A percentile compares a stretch with the other conserved stretches of the same genome.
These are phyloP conservation scores for Corymbia calophylla DNA, from an alignment of 441 rosid species.

Conservation along the genomic window DNA sequence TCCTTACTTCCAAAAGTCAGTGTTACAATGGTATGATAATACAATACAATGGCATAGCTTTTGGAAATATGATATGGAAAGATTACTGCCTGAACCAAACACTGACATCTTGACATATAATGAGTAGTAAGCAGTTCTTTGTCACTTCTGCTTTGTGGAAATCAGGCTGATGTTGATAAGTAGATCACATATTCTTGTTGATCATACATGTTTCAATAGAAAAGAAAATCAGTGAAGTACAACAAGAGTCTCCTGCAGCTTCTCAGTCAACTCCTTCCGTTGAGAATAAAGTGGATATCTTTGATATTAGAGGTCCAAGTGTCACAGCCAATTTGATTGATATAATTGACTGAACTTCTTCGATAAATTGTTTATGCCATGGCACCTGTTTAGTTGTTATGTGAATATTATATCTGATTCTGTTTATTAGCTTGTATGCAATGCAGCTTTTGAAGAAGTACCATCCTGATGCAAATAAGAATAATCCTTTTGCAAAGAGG, in stretches of 20 bases:
- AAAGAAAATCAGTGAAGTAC: neutral
- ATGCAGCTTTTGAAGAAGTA: constrained; percentile 84
- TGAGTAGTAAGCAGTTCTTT: neutral
- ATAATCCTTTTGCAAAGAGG: constrained; percentile 72
- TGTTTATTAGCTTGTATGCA: too few species aligned
- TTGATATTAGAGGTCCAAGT: neutral
- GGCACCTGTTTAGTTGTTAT: neutral
- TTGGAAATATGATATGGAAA: too few species aligned
- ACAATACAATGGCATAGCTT: neutral
- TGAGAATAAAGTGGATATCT: neutral
- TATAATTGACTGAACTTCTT: neutral
- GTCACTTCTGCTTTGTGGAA: neutral
- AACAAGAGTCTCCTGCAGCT: neutral
- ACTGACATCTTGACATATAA: neutral
- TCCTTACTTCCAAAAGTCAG: neutral
- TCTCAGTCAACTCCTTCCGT: neutral
- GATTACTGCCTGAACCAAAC: neutral
- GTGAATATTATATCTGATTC: neutral
- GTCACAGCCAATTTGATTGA: neutral
- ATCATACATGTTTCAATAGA: neutral
- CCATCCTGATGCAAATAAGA: constrained; percentile 89
- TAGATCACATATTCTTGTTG: neutral
- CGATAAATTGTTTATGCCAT: neutral
- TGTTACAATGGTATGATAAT: neutral
- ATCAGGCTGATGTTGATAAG: neutral